Percentiles rank a stretch among this genome's conserved stretches.
phyloP scores from a whole-genome alignment of 2,329 filamentous ascomycete species.

The Nannizzia gypsea region DNA sequence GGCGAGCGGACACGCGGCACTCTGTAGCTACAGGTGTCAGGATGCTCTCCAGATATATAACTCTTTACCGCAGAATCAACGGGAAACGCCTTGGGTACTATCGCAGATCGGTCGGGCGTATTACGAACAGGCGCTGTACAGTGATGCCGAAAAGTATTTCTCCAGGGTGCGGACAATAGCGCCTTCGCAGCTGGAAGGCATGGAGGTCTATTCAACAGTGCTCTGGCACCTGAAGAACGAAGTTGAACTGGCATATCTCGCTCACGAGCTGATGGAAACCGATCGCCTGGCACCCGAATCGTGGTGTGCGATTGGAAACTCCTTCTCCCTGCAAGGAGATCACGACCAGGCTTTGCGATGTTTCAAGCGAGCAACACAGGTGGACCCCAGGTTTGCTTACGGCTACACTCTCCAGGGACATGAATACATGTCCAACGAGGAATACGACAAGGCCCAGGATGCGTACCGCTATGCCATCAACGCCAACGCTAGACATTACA shows the following conservation, averaged over 20 bases:
- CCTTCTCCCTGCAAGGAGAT: conserved; percentile 81
- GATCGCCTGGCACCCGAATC: conserved; percentile 85
- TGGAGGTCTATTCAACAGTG: conserved; percentile 98
- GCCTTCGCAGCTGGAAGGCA: conserved; percentile 76
- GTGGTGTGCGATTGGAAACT: conserved; percentile 92
- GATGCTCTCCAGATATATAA: conserved; percentile 65
- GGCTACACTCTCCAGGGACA: conserved; percentile 93
- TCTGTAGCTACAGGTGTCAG: conserved; percentile 66
- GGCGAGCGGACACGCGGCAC: conserved; percentile 63
- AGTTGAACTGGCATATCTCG: conserved; percentile 79
- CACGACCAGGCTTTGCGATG: conserved; percentile 90
- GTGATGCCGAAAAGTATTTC: conserved; percentile 79
- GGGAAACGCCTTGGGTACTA: conserved; percentile 87
- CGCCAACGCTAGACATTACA: conserved; percentile 83
- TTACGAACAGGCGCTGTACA: conserved; percentile 80
- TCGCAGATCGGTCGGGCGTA: conserved; percentile 81
- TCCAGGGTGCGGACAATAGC: conserved; percentile 64
- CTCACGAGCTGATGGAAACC: conserved; percentile 76
- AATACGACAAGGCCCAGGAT: conserved; percentile 85
- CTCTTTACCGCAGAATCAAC: conserved; percentile 58
- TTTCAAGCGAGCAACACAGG: conserved; percentile 85
- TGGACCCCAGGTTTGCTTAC: conserved; percentile 85
- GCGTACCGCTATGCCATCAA: conserved; percentile 78
- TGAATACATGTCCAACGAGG: conserved; percentile 89
- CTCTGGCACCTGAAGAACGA: conserved; percentile 96